Percentiles rank a stretch among this genome's conserved stretches.
These are phyloP conservation scores for Bisporella sp. DNA, from an alignment of 2,329 filamentous ascomycete genomes.

Conservation along the genomic window DNA sequence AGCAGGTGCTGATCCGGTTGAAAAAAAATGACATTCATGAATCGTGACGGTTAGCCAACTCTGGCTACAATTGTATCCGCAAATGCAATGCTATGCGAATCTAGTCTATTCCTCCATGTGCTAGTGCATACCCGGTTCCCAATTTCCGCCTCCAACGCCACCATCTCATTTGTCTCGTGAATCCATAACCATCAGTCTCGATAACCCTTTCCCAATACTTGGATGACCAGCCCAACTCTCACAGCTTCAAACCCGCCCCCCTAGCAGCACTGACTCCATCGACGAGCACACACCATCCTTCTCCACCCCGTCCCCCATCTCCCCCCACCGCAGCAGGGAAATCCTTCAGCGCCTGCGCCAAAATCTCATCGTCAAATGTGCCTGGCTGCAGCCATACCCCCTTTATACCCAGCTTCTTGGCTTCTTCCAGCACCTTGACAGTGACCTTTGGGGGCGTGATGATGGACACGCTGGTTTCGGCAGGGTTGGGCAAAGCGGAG, in stretches of 20 bases:
- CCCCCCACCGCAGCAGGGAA: conserved; percentile 68
- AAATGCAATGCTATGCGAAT: too few relatives aligned
- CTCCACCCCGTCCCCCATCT: conserved; percentile 55
- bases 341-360: conserved; percentile 60
- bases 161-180: too few relatives aligned
- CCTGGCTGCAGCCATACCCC: conserved; percentile 90
- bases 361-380: conserved; percentile 69
- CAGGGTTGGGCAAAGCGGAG: conserved; percentile 55
- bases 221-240: too few relatives aligned
- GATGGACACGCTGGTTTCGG: conserved; percentile 70
- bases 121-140: too few relatives aligned
- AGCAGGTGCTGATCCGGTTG: too few relatives aligned
- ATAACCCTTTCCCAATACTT: too few relatives aligned
- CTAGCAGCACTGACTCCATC: conserved; percentile 65
- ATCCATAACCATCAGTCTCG: too few relatives aligned
- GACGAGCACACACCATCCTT: conserved; percentile 84
- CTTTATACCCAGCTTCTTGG: conserved; percentile 63
- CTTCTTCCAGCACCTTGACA: conserved; percentile 66
- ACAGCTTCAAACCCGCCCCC: conserved; percentile 34
- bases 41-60: too few relatives aligned
- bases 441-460: conserved; percentile 83
- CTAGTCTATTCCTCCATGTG: too few relatives aligned
- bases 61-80: too few relatives aligned
- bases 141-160: too few relatives aligned
- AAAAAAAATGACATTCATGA: too few relatives aligned